Conservation (phyloP, 495 filamentous ascomycete genomes). For the Melanomma pulvis-pyrius region DNA sequence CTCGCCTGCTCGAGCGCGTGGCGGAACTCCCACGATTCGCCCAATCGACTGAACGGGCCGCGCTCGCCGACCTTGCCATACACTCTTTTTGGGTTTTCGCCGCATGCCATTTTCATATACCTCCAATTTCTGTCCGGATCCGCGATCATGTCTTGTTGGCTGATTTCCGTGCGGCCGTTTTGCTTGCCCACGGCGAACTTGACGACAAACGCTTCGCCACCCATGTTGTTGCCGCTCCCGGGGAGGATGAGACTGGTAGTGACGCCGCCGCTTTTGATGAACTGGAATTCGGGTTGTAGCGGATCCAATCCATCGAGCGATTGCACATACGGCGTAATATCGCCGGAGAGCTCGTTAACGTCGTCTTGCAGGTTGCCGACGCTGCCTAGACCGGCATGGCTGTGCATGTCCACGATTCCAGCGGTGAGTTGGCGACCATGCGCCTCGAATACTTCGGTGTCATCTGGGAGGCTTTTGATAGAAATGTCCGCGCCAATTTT, state of each 20-base stretch:
- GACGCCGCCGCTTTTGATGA: slow-evolving; percentile 70
- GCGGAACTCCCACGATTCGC: slow-evolving; percentile 65
- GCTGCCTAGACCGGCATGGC: slow-evolving; percentile 50
- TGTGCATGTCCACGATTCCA: slow-evolving; percentile 71
- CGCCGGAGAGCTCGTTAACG: slow-evolving; percentile 51
- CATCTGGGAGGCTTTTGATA: slow-evolving; percentile 5
- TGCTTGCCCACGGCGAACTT: slow-evolving; percentile 51
- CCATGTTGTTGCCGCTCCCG: slow-evolving; percentile 67
- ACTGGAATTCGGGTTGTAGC: slow-evolving; percentile 57
- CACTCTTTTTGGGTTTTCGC: slow-evolving; percentile 63
- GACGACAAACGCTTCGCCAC: slow-evolving; percentile 65
- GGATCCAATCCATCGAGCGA: slow-evolving; percentile 60
- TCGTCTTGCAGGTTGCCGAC: slow-evolving; percentile 45
- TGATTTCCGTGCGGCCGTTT: slow-evolving; percentile 52
- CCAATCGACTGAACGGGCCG: slow-evolving; percentile 50
- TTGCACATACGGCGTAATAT: slow-evolving; percentile 61
- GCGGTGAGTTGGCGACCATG: slow-evolving; percentile 61
- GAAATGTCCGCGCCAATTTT: slow-evolving; percentile 22
- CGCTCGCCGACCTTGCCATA: slow-evolving; percentile 45
- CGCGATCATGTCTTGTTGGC: slow-evolving; percentile 54
- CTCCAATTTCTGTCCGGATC: slow-evolving; percentile 50
- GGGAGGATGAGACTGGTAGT: slow-evolving; percentile 68
- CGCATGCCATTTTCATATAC: slow-evolving; percentile 75
- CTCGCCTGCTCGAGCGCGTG: slow-evolving; percentile 62
- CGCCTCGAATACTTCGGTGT: slow-evolving; percentile 51